These are phyloP conservation scores for Asterochloris sp. DNA, from an alignment of 139 green algal species.

Conservation along the genomic window DNA sequence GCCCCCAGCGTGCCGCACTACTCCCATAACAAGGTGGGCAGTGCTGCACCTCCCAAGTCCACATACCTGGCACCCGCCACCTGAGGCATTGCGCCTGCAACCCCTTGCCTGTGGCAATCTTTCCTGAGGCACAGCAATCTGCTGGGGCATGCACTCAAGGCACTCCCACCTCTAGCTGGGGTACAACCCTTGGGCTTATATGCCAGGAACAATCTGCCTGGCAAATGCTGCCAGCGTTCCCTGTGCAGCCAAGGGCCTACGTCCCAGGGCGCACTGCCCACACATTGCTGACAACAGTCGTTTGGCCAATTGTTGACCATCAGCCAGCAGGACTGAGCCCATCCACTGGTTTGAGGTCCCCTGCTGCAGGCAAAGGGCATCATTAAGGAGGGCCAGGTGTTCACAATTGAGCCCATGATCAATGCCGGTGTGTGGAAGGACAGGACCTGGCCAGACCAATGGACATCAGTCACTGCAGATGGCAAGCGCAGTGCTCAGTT, in stretches of 20 bases:
- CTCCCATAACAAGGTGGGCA: constrained; percentile 73
- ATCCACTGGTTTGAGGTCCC: neutral
- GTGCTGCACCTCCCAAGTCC: neutral
- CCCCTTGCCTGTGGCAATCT: neutral
- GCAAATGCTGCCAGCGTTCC: neutral
- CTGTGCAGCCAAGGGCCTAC: neutral
- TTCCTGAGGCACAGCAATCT: neutral
- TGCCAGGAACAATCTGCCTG: neutral
- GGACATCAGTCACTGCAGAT: constrained; percentile 91
- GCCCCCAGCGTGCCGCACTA: constrained; percentile 97
- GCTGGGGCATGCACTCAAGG: neutral
- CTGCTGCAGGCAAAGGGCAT: constrained; percentile 69
- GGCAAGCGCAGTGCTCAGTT: constrained; percentile 91
- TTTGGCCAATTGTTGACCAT: no score
- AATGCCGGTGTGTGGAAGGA: constrained; percentile 78
- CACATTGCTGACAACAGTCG: neutral
- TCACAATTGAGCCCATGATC: constrained; percentile 99
- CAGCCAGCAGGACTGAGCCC: neutral
- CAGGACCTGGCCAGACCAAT: constrained; percentile 93
- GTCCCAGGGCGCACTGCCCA: neutral
- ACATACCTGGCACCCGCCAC: neutral
- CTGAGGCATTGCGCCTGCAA: neutral
- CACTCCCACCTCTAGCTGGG: neutral
- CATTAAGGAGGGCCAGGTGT: constrained; percentile 82
- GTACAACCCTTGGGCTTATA: neutral